Base-by-base conservation (phyloP, 257 asterid genomes). In the Gardenia jasminoides region DNA sequence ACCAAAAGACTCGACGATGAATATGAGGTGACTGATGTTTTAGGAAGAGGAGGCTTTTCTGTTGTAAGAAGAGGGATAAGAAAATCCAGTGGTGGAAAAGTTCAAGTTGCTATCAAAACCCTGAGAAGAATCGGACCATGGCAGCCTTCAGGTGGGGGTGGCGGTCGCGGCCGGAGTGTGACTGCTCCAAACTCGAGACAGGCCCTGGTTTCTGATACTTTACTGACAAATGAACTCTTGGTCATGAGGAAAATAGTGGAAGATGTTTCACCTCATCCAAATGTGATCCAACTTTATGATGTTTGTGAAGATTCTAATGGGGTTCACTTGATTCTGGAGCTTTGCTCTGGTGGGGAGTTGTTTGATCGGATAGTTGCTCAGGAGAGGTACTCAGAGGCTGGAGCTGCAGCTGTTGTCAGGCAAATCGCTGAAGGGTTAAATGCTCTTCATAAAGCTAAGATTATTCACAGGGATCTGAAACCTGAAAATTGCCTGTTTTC, bases 21-120 rank as follows among this genome's bases (percentile, higher is more conserved):
- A 69, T 93, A 93, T 59, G 93, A 90, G 83, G 92, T 93, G 44
- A 66, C 75, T 30, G 98, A 92, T 12, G 79, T 93, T 10, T 48
- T 93, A 41, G 98, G 98, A 12, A 69, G 97, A 59, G 98, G 98
- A 58, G 98, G 98, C 11, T 93, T 93, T 83, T 93, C 98, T 0
- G 90, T 93, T 12, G 98, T 93, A 6, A 74, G 97, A 70, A 84
- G 82, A 86, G 97, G 98, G 12, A 80, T 44, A 39, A 78, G 82
- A 22, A 90, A 89, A 69, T 72, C 67, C 30, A 39, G 47, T 10
- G 86, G 73, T 74, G 82, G 20, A 19, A 81, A 80, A 44, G 62
- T 78, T 52, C 82, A 88, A 24, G 98, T 93, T 10, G 98, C 98
- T 17, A 87, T 93, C 52, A 91, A 93, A 68, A 93, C 98, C 2